Evolutionary conservation across 2,329 filamentous ascomycete genomes (phyloP), one percentile per base, ranked within the genome.

Genomic region (Fusarium agapanthi): DNA sequence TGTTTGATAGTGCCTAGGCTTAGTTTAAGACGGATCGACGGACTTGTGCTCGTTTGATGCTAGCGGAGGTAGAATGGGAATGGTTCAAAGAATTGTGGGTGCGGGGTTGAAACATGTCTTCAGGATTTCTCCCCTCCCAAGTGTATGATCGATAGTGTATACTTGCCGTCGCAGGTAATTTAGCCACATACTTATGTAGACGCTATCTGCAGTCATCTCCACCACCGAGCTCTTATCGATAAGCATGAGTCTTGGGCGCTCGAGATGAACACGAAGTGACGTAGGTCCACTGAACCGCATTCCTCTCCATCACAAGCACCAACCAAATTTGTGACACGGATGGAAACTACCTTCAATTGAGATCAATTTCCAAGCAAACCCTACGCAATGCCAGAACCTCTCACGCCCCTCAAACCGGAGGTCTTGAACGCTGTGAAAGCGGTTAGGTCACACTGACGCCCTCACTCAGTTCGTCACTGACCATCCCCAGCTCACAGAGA

Each of bases 91-190:
- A 51, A 26, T 26, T 51, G 32, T 35, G 48, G 32, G n/a, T 35
- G 28, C 16, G 30, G 30, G 30, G 47, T 51, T 35, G 47, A 4
- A 24, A 13, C 47, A 18, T 7, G 32, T 34, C n/a, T 34, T 34
- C 0, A 15, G 0, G 3, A 13, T 22, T 18, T 28, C 18, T 3
- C 28, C 22, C 28, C 14, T n/a, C 14, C 13, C 8, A 3, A 16
- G 28, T 34, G 34, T 7, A 8, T 13, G 3, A 1, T 6, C 1
- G 30, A 13, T 53, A 10, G 5, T 1, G 6, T 26, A 22, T 51
- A 51, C 48, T 12, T 34, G 0, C 6, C 1, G 6, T 34, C 14
- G 14, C 28, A 30, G 28, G 6, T 7, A 35, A 12, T 7, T 12
- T 18, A 18, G 11, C 5, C 3, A 12, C 3, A 40, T 13, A 1